phyloP scores from a whole-genome alignment of 2,329 filamentous ascomycete genomes.

The Botryotinia narcissicola region DNA sequence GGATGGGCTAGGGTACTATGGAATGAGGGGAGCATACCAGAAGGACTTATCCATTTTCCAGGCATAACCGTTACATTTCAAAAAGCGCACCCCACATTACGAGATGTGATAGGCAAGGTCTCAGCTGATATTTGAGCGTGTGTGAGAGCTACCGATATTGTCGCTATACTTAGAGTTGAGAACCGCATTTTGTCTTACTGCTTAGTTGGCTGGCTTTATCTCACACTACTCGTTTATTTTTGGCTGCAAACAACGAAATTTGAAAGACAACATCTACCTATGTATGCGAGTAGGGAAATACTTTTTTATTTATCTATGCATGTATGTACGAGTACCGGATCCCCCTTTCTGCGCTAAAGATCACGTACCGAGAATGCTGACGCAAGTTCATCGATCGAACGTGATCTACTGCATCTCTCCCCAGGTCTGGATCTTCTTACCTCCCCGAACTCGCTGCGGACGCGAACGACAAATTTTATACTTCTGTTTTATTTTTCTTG shows the following conservation, averaged over 20 bases:
- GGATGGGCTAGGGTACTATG: too few relatives aligned
- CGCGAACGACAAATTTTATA: not conserved
- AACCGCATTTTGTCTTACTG: not conserved
- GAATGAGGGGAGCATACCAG: not conserved
- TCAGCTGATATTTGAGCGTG: not conserved
- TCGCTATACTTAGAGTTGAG: not conserved
- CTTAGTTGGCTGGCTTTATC: too few relatives aligned
- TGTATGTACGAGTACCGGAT: not conserved
- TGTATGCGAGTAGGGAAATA: not conserved
- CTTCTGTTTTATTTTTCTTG: not conserved
- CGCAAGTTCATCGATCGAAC: not conserved
- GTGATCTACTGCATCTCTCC: not conserved
- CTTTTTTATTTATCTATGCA: not conserved
- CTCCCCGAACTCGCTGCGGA: not conserved
- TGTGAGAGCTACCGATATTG: not conserved
- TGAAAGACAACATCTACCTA: not conserved
- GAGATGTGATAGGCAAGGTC: not conserved
- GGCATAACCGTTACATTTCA: not conserved
- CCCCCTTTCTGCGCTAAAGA: not conserved
- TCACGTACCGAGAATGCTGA: not conserved
- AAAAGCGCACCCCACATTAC: not conserved
- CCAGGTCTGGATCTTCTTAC: not conserved
- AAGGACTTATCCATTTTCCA: not conserved
- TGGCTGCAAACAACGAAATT: fast-evolving
- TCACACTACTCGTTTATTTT: too few relatives aligned